phyloP scores from a whole-genome alignment of 345 rosid species.

The Acer saccharum region DNA sequence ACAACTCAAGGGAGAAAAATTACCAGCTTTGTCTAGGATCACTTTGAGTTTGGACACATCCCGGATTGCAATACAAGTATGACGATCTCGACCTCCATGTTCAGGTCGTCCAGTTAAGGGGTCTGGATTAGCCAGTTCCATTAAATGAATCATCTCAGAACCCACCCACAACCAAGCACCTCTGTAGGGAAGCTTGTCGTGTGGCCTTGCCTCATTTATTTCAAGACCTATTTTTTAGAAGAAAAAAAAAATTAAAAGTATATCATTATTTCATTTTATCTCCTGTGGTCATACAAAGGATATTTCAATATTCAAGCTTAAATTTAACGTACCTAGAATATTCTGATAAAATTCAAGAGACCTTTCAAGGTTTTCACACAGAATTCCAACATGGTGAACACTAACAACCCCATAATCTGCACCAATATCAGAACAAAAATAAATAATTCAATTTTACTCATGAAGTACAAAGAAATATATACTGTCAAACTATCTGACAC shows the following conservation, averaged over 20 bases:
- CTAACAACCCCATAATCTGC: conserved; percentile 85
- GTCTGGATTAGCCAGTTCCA: conserved; percentile 98
- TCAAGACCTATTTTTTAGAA: conserved; percentile 58
- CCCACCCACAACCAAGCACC: conserved; percentile 99
- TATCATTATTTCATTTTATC: conserved; percentile 4
- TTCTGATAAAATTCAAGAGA: conserved; percentile 88
- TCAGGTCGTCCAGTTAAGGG: conserved; percentile 87
- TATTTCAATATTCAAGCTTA: background rate
- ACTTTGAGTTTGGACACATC: conserved; percentile 74
- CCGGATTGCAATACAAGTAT: conserved; percentile 79
- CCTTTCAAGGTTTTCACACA: conserved; percentile 79
- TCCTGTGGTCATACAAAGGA: background rate
- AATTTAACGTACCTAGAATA: conserved; percentile 48
- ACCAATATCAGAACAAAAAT: conserved; percentile 11
- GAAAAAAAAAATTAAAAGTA: background rate
- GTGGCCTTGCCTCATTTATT: conserved; percentile 90
- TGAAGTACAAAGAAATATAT: background rate
- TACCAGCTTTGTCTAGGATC: conserved; percentile 82
- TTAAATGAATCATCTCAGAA: conserved; percentile 96
- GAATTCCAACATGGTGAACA: conserved; percentile 86
- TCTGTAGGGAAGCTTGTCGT: conserved; percentile 87
- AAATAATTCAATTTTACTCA: background rate
- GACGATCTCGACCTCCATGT: conserved; percentile 95
- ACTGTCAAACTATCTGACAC: background rate
- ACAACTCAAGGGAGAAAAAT: conserved; percentile 3